phyloP scores from a whole-genome alignment of 768 basidiomycete species.

The Obba rivulosa region DNA sequence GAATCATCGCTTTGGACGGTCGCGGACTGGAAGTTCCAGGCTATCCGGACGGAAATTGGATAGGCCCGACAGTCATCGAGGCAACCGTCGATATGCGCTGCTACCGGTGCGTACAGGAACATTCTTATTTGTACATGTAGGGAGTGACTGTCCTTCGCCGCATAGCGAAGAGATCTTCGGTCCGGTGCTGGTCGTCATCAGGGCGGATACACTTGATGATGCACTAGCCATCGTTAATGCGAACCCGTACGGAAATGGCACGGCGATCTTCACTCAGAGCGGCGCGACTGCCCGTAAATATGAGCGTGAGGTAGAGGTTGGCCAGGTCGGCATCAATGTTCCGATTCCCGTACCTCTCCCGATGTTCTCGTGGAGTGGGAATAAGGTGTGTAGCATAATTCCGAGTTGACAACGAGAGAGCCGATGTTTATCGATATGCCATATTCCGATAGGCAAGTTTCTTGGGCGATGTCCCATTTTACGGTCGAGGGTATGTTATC shows the following conservation, averaged over 20 bases:
- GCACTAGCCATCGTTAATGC: conserved; percentile 85
- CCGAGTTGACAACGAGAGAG: not conserved
- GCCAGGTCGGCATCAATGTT: conserved; percentile 91
- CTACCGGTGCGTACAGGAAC: conserved; percentile 58
- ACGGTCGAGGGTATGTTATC: conserved; percentile 67
- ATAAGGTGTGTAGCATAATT: conserved; percentile 47
- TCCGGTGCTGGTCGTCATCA: conserved; percentile 75
- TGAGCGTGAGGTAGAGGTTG: conserved; percentile 81
- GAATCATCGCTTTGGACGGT: conserved; percentile 83
- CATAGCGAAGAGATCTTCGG: conserved; percentile 92
- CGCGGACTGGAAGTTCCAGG: conserved; percentile 59
- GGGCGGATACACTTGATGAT: conserved; percentile 82
- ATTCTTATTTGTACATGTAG: not conserved
- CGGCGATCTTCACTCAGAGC: conserved; percentile 94
- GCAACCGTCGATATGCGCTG: conserved; percentile 79
- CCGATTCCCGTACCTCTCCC: conserved; percentile 89
- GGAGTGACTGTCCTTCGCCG: not conserved
- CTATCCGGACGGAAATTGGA: conserved; percentile 88
- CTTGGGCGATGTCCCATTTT: conserved; percentile 86
- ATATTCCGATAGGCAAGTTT: conserved; percentile 48
- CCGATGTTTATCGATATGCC: not conserved
- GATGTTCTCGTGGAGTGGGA: conserved; percentile 97
- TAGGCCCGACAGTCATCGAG: conserved; percentile 89
- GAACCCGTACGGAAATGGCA: conserved; percentile 90
- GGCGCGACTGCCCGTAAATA: conserved; percentile 95